Evolutionary conservation across 2,329 filamentous ascomycete species (phyloP).

Genomic region (Albophoma yamanashiensis): DNA sequence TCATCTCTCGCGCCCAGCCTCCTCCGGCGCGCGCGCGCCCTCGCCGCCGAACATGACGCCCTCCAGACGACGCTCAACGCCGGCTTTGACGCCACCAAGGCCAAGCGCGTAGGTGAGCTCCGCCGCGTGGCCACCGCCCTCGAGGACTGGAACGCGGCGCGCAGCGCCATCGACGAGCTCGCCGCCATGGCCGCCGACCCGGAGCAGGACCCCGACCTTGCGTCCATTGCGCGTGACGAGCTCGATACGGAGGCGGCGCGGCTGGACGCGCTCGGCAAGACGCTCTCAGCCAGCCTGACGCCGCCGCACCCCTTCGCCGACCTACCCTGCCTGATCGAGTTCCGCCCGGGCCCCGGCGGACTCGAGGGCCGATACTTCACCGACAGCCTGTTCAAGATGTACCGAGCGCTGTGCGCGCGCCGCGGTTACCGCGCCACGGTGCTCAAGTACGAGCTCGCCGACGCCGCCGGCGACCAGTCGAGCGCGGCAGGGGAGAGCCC

Average conservation of each 20-base stretch:
- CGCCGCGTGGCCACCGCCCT: slow-evolving; percentile 46
- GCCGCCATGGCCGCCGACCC: slow-evolving; percentile 28
- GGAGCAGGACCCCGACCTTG: slow-evolving; percentile 57
- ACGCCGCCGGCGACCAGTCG: slow-evolving; percentile 46
- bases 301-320: slow-evolving; percentile 84
- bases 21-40: slow-evolving; percentile 46
- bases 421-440: slow-evolving; percentile 55
- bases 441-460: slow-evolving; percentile 70
- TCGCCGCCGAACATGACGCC: slow-evolving; percentile 46
- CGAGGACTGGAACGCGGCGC: slow-evolving; percentile 45
- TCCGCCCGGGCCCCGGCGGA: slow-evolving; percentile 84
- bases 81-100: slow-evolving; percentile 45
- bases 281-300: slow-evolving; percentile 67
- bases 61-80: slow-evolving; percentile 40
- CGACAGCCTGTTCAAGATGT: slow-evolving; percentile 82
- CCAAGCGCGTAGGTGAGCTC: slow-evolving; percentile 52
- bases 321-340: slow-evolving; percentile 82
- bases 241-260: slow-evolving; percentile 52
- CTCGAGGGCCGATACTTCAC: slow-evolving; percentile 88
- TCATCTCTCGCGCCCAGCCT: slow-evolving; percentile 38
- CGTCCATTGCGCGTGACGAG: slow-evolving; percentile 71
- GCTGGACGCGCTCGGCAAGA: slow-evolving; percentile 52
- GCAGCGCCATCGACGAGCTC: slow-evolving; percentile 43
- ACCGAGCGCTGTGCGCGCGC: slow-evolving; percentile 64
- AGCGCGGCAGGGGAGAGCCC: slow-evolving; percentile 52